A percentile compares a stretch with the other conserved stretches of the same genome.
Evolutionary conservation across 305 asterid species (phyloP).

Genomic region (Withania somnifera): DNA sequence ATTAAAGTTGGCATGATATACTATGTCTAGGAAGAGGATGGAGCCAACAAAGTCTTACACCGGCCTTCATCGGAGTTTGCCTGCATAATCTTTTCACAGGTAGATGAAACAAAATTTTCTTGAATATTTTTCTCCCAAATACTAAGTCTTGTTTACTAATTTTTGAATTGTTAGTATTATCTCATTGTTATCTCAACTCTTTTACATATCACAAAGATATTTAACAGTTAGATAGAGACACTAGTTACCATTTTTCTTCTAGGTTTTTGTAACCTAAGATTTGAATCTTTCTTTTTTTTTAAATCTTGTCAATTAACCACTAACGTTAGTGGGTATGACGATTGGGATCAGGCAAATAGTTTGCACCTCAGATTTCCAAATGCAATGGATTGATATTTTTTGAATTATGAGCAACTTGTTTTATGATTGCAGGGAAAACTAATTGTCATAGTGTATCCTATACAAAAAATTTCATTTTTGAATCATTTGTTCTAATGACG

Average conservation of each 20-base stretch:
- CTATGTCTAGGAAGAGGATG: constrained; percentile 44
- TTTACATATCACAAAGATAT: no score
- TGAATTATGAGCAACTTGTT: background rate
- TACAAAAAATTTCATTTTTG: background rate
- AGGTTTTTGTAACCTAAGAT: background rate
- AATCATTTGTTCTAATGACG: background rate
- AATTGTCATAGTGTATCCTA: background rate
- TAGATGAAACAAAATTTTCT: background rate
- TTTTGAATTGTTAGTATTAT: background rate
- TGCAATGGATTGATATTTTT: background rate
- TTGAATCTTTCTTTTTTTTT: background rate
- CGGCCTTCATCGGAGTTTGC: background rate
- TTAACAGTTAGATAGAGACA: background rate
- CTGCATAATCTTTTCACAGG: background rate
- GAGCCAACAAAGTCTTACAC: background rate
- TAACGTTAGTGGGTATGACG: background rate
- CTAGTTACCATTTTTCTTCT: background rate
- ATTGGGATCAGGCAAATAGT: background rate
- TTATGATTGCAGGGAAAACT: background rate
- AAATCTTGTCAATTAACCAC: background rate
- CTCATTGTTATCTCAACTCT: no score
- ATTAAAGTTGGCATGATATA: constrained; percentile 92
- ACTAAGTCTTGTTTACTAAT: background rate
- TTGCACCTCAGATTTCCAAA: background rate
- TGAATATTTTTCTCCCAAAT: background rate